These are phyloP conservation scores for Hygrocybe coccinea DNA, from an alignment of 768 basidiomycete species.

Conservation along the genomic window DNA sequence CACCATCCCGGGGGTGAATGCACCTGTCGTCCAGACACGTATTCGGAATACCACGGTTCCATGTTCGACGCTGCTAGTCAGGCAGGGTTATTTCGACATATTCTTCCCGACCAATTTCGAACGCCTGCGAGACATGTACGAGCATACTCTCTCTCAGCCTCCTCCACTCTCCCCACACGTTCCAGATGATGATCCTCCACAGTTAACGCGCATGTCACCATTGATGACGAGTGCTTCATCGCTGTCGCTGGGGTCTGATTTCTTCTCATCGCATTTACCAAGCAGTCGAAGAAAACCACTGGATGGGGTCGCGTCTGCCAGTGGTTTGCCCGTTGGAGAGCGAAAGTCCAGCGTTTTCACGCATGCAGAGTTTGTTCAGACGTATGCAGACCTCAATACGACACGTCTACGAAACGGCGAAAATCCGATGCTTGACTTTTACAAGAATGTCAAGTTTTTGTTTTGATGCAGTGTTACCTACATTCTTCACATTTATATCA, in stretches of 20 bases:
- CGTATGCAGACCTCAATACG: conserved; percentile 69
- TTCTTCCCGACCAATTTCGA: conserved; percentile 95
- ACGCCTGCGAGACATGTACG: conserved; percentile 84
- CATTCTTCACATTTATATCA: too few species aligned
- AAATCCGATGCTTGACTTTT: conserved; percentile 85
- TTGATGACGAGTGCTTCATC: conserved; percentile 46
- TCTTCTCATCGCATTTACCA: conserved; percentile 66
- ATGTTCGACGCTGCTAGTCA: conserved; percentile 84
- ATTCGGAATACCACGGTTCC: conserved; percentile 82
- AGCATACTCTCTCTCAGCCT: conserved; percentile 68
- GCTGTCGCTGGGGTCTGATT: conserved; percentile 52
- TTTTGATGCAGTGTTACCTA: conserved; percentile 50
- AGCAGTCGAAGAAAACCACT: conserved; percentile 54
- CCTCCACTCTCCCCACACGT: conserved; percentile 17
- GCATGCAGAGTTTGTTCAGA: conserved; percentile 84
- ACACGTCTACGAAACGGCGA: conserved; percentile 77
- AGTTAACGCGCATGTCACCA: conserved; percentile 46
- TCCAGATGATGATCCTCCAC: conserved; percentile 22
- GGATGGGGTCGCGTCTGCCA: conserved; percentile 69
- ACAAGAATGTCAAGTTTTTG: conserved; percentile 90
- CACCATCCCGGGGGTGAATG: conserved; percentile 66
- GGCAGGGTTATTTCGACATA: conserved; percentile 96
- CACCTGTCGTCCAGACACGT: conserved; percentile 95
- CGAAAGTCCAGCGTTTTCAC: conserved; percentile 79
- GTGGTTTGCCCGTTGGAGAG: conserved; percentile 75